Evolutionary conservation across 805 yeast species (phyloP).

Genomic region (Lachancea fermentati): DNA sequence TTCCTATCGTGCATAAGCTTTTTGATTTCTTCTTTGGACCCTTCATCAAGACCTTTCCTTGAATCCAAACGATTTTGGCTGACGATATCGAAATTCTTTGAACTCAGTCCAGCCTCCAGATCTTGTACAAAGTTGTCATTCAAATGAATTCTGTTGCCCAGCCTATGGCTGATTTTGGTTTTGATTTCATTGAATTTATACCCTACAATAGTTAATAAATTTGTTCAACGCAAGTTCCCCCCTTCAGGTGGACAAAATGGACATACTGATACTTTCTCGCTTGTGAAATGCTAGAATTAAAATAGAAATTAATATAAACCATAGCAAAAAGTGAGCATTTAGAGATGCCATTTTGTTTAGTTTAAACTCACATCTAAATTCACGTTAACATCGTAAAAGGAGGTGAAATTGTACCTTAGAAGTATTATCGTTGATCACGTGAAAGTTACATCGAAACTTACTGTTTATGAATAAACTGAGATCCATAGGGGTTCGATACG

Average conservation of each 20-base stretch:
- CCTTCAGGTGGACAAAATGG: constrained; percentile 1
- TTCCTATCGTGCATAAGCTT: constrained; percentile 47
- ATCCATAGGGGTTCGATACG: too few species aligned
- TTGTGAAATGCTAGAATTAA: not conserved
- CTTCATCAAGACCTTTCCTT: constrained; percentile 57
- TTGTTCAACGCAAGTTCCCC: not conserved
- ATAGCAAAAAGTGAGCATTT: not conserved
- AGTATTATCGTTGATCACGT: too few species aligned
- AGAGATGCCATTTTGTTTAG: not conserved
- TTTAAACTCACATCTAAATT: too few species aligned
- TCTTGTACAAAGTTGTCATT: constrained; percentile 41
- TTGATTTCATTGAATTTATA: constrained; percentile 15
- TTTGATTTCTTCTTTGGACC: constrained; percentile 46
- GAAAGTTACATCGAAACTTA: too few species aligned
- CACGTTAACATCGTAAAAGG: too few species aligned
- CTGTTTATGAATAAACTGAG: too few species aligned
- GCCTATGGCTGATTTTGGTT: constrained; percentile 19
- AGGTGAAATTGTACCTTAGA: too few species aligned
- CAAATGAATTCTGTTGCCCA: constrained; percentile 23
- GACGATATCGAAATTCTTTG: constrained; percentile 50
- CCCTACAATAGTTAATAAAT: constrained; percentile 7
- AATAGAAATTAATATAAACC: too few species aligned
- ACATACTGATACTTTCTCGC: constrained; percentile 14
- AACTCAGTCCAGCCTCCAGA: constrained; percentile 51
- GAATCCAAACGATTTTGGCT: constrained; percentile 45